Conservation (phyloP, 257 asterid genomes). For the Solanum chiquidenum region DNA sequence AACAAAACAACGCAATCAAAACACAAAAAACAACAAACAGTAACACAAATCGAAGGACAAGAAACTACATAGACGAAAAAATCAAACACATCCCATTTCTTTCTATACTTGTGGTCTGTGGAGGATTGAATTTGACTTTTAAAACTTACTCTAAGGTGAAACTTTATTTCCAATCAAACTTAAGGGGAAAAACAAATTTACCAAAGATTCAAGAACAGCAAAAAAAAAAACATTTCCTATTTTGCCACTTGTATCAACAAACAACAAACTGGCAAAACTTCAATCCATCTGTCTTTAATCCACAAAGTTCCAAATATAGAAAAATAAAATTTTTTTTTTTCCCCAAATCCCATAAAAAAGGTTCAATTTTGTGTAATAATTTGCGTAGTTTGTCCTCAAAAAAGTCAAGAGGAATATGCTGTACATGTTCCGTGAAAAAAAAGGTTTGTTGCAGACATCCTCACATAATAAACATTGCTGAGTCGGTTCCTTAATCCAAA, state of each 20-base stretch:
- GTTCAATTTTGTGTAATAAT: background rate
- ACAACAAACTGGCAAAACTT: background rate
- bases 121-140: background rate
- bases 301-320: background rate
- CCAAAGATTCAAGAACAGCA: background rate
- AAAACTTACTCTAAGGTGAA: background rate
- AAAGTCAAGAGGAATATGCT: conserved; percentile 1
- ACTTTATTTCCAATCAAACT: background rate
- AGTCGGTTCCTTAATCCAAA: conserved; percentile 5
- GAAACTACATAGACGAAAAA: too few species aligned
- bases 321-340: background rate
- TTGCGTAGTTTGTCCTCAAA: background rate
- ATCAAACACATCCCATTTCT: background rate
- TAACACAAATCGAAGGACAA: background rate
- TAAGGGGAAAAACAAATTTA: background rate
- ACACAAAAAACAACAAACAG: too few species aligned
- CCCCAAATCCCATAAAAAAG: background rate
- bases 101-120: background rate
- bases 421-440: background rate
- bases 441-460: background rate
- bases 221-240: background rate
- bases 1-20: too few species aligned
- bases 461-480: background rate
- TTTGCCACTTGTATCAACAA: background rate
- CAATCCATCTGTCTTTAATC: background rate